Percentiles rank a stretch among this genome's conserved stretches.
phyloP scores from a whole-genome alignment of 305 asterid species.

The Solanum chacoense region DNA sequence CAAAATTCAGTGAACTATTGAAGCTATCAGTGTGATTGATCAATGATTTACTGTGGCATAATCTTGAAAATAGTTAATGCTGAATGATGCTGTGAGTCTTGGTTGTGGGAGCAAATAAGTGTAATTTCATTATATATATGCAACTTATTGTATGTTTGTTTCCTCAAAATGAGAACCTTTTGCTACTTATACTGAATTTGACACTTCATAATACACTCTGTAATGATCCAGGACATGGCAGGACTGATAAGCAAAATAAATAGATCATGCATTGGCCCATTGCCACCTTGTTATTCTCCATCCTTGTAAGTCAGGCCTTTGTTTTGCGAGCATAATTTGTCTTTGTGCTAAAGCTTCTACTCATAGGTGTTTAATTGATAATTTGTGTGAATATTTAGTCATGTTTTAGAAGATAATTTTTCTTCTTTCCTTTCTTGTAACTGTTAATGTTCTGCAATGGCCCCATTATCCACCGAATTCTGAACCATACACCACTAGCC shows the following conservation, averaged over 20 bases:
- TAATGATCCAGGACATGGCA: conserved; percentile 86
- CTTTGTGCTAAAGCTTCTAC: neutral
- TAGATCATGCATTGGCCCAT: conserved; percentile 90
- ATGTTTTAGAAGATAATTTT: neutral
- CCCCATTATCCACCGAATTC: neutral
- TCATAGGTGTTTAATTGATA: neutral
- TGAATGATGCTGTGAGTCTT: neutral
- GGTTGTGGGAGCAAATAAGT: neutral
- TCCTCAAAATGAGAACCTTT: neutral
- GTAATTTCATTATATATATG: neutral
- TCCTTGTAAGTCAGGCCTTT: conserved; percentile 51
- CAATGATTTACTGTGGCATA: neutral
- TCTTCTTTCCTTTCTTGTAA: neutral
- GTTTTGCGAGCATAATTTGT: neutral
- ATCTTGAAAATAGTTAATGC: neutral
- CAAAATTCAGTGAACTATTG: neutral
- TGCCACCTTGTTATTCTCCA: conserved; percentile 95
- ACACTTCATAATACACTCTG: neutral
- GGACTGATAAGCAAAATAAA: conserved; percentile 94
- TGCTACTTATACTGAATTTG: neutral
- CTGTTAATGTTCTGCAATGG: neutral
- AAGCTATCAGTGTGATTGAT: neutral
- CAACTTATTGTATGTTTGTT: neutral
- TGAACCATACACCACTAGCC: neutral
- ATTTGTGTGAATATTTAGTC: neutral